Evolutionary conservation across 2,329 filamentous ascomycete genomes (phyloP), one percentile per base, ranked within the genome.

Genomic region (Botrytis porri): DNA sequence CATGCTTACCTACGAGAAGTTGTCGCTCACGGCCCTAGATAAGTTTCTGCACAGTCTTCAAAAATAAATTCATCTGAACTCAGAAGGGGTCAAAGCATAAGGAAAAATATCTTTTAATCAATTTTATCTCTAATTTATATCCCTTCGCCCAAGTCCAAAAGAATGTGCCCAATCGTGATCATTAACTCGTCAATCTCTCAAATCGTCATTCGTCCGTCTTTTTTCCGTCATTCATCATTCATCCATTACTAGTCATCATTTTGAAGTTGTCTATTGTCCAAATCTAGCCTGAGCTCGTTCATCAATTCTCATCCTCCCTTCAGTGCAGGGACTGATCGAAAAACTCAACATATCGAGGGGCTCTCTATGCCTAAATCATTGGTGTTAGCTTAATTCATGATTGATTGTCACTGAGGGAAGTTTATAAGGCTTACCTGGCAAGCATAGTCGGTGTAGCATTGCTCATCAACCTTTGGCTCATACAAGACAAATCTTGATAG

Each of bases 391-490:
- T 67, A 32, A 25, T 39, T 61, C 18, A 29, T 32, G 32, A 20
- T 51, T 22, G 32, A 10, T 22, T 25, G 20, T n/a, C 25, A 25
- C 4, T 22, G n/a, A 10, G 5, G 16, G 43, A 4, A 7, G 25
- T 41, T 51, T 7, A 29, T 43, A 22, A 62, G 60, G 20, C 70
- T 63, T 70, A 70, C 66, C 10, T 70, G 7, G 43, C 71, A 73
- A 54, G 71, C 71, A 29, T 70, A 70, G 37, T 73, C 71, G 6
- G 57, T 70, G 66, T 70, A 73, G 37, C 71, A 73, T 43, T 70
- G 57, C n/a, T 45, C 66, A 16, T 32, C 29, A 3, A 20, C 20
- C n/a, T 48, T 69, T 57, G 71, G 71, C 71, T 63, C 16, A 22
- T 73, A 73, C 57, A 73, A 51, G 35, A 73, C 65, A 22, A 73